Evolutionary conservation across 345 rosid species (phyloP).

Genomic region (Rhodomyrtus tomentosa): DNA sequence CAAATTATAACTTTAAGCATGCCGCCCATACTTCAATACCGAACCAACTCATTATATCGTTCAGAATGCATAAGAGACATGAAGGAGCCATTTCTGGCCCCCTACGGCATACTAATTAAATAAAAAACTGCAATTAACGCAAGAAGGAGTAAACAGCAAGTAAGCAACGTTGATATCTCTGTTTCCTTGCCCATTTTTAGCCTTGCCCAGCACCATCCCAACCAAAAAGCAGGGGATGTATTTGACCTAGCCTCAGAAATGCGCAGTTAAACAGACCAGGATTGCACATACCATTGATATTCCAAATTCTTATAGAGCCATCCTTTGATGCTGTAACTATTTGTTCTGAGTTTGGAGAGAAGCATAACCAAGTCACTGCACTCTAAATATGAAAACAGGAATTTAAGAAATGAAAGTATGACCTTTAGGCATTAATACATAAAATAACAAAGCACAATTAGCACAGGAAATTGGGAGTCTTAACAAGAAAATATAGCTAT

Average conservation of each 20-base stretch:
- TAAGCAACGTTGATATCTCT: neutral
- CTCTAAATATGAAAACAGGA: constrained; percentile 40
- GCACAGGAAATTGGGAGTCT: neutral
- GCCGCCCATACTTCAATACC: neutral
- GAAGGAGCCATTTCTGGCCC: neutral
- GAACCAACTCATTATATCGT: neutral
- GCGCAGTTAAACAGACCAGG: neutral
- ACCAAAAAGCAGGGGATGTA: neutral
- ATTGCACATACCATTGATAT: constrained; percentile 67
- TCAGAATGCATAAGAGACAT: neutral
- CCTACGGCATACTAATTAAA: neutral
- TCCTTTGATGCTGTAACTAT: constrained; percentile 93
- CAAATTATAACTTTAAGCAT: neutral
- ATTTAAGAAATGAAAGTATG: neutral
- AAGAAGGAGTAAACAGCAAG: neutral
- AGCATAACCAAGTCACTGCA: constrained; percentile 97
- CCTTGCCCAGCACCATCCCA: neutral
- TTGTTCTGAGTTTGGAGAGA: constrained; percentile 75
- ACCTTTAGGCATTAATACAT: neutral
- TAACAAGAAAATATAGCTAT: neutral
- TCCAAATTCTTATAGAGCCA: constrained; percentile 83
- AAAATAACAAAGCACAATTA: neutral
- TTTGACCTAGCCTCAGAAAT: neutral
- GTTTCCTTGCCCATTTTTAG: neutral
- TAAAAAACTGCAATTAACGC: neutral